Conservation (phyloP, 768 basidiomycete species). For the Tricholoma hemisulphureum region DNA sequence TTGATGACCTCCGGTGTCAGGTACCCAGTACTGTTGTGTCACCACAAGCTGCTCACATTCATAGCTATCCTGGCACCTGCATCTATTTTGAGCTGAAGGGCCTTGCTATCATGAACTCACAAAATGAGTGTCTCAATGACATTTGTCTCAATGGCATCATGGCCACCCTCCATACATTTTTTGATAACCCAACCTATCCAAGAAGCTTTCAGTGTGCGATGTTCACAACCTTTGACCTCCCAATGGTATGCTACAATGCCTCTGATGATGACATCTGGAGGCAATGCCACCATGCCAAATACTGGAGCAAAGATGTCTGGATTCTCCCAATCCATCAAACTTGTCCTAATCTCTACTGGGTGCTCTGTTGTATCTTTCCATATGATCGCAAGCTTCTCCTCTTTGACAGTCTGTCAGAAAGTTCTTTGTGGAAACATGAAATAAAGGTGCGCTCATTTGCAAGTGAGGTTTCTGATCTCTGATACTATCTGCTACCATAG, state of each 20-base stretch:
- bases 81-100: constrained; percentile 1
- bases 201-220: constrained; percentile 8
- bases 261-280: constrained; percentile 23
- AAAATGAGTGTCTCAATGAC: constrained; percentile 18
- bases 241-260: constrained; percentile 11
- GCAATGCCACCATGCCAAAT: constrained; percentile 9
- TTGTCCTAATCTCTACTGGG: constrained; percentile 28
- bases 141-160: constrained; percentile 26
- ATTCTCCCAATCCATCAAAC: constrained; percentile 36
- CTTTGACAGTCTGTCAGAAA: constrained; percentile 31
- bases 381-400: constrained; percentile 16
- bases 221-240: constrained; percentile 20
- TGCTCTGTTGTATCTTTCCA: constrained; percentile 24
- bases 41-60: too few species aligned
- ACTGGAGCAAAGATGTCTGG: constrained; percentile 33
- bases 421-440: constrained; percentile 6
- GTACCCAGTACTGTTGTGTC: too few species aligned
- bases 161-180: constrained; percentile 12
- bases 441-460: constrained; percentile 5
- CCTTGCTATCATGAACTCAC: constrained; percentile 3
- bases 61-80: too few species aligned
- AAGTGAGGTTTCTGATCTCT: too few species aligned
- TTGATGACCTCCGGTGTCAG: too few species aligned
- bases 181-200: background rate
- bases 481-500: too few species aligned